Evolutionary conservation across 2,329 filamentous ascomycete genomes (phyloP).

Genomic region (Neurospora sp.): DNA sequence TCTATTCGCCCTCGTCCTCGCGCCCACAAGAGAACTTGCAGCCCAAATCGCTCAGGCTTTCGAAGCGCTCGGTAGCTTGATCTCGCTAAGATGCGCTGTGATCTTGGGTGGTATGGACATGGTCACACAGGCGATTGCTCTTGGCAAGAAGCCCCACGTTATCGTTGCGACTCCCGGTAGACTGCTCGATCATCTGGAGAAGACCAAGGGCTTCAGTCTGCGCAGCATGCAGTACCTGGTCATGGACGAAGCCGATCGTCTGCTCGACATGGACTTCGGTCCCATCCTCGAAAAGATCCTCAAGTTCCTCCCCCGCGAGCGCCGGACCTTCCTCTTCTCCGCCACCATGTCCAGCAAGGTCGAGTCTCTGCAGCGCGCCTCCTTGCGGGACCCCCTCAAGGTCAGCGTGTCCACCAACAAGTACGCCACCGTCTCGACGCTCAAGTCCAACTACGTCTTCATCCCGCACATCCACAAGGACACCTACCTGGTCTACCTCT

Average conservation of each 20-base stretch:
- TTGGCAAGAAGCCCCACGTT: conserved; percentile 94
- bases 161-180: conserved; percentile 80
- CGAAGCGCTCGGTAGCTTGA: conserved; percentile 76
- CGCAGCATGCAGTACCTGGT: conserved; percentile 71
- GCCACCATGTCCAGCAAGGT: conserved; percentile 93
- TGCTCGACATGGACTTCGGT: conserved; percentile 90
- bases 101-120: conserved; percentile 94
- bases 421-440: conserved; percentile 83
- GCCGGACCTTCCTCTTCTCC: conserved; percentile 80
- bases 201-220: conserved; percentile 91
- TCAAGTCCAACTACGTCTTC: conserved; percentile 80
- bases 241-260: conserved; percentile 87
- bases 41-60: conserved; percentile 84
- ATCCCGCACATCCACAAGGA: conserved; percentile 84
- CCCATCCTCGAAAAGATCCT: conserved; percentile 88
- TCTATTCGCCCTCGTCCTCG: conserved; percentile 80
- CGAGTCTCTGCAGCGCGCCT: conserved; percentile 83
- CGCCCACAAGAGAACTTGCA: conserved; percentile 87
- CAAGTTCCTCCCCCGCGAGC: conserved; percentile 70
- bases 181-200: conserved; percentile 84
- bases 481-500: conserved; percentile 72
- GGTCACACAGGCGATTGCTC: conserved; percentile 79
- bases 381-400: conserved; percentile 71
- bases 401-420: conserved; percentile 74
- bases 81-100: conserved; percentile 76